Evolutionary conservation across 129 eudicot genomes (phyloP), one percentile per base, ranked within the genome.

Genomic region (Calendula officinalis): DNA sequence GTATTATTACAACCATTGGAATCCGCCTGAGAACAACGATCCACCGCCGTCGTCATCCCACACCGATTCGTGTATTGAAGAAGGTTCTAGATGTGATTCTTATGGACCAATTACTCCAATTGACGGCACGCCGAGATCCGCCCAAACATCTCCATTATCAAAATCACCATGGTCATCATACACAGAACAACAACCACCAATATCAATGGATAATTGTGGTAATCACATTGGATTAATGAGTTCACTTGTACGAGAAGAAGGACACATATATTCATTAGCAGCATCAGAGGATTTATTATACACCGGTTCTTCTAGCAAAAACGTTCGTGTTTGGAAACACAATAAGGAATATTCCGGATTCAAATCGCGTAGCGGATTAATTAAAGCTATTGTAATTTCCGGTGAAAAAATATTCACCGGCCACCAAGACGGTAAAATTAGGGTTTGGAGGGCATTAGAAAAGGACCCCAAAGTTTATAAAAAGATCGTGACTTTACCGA

Each of bases 181-280:
- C 54, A 14, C 62, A 4, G 68, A 74, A 7, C 78, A 56, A 47
- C 37, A 59, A 5, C 10, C 54, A 1, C 27, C 70, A 0, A 13
- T 41, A 41, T 44, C 76, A 1, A 42, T 48, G 2, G 69, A 68
- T 1, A 36, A 60, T 4, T 69, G 61, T 13, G 8, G 75, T 1
- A 38, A 45, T 22, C 78, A 80, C 60, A 77, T 84, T 11, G 84
- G 96, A 42, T 81, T 89, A 7, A 82, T 85, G 85, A 87, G 85
- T 3, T 89, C 96, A n/a, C 83, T 87, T 5, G 77, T 84, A 40
- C 88, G 95, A 6, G 88, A 87, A 81, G 95, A 87, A 69, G 95
- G 95, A 3, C 82, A 84, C 9, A 82, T 87, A 30, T 87, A 87
- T 69, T 87, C 95, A 3, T 61, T 87, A 52, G 95, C 95, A 0